Percentiles rank a stretch among this genome's conserved stretches.
Conservation (phyloP, 768 basidiomycete genomes). For the Boletus edulis region DNA sequence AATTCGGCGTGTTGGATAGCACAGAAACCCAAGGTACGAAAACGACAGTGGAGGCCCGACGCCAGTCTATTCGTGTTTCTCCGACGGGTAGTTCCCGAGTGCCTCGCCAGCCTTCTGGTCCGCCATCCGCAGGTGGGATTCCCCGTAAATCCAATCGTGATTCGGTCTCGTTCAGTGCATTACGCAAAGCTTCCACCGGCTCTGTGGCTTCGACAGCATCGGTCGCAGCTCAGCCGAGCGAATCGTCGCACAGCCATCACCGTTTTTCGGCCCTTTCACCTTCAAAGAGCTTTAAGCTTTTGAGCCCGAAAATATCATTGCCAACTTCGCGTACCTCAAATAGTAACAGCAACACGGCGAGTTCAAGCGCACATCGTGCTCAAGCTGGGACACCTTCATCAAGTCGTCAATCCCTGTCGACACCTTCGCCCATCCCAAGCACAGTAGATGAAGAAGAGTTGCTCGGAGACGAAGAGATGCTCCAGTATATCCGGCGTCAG, state of each 20-base stretch:
- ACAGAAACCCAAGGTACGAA: conserved; percentile 50
- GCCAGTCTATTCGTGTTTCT: conserved; percentile 61
- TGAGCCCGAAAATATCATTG: conserved; percentile 74
- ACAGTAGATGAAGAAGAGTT: conserved; percentile 82
- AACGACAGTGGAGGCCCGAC: conserved; percentile 38
- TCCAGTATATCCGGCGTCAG: conserved; percentile 87
- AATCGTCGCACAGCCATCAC: conserved; percentile 45
- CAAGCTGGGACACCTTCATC: conserved; percentile 64
- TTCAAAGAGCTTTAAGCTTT: conserved; percentile 77
- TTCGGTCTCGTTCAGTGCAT: conserved; percentile 71
- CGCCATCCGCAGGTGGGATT: conserved; percentile 42
- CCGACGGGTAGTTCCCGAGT: conserved; percentile 60
- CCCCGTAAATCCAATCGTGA: conserved; percentile 73
- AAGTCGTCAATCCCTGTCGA: conserved; percentile 73
- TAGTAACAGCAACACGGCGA: conserved; percentile 31
- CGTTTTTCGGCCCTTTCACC: conserved; percentile 84
- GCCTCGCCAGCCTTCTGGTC: conserved; percentile 61
- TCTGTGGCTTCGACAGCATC: conserved; percentile 72
- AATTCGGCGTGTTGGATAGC: conserved; percentile 80
- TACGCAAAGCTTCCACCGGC: conserved; percentile 81
- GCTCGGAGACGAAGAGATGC: conserved; percentile 95
- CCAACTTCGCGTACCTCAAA: conserved; percentile 56
- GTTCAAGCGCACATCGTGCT: conserved; percentile 44
- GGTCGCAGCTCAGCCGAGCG: conserved; percentile 42
- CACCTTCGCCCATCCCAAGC: conserved; percentile 80